Evolutionary conservation across 1,284 basidiomycete genomes (phyloP).

Genomic region (Austroboletus niveus): DNA sequence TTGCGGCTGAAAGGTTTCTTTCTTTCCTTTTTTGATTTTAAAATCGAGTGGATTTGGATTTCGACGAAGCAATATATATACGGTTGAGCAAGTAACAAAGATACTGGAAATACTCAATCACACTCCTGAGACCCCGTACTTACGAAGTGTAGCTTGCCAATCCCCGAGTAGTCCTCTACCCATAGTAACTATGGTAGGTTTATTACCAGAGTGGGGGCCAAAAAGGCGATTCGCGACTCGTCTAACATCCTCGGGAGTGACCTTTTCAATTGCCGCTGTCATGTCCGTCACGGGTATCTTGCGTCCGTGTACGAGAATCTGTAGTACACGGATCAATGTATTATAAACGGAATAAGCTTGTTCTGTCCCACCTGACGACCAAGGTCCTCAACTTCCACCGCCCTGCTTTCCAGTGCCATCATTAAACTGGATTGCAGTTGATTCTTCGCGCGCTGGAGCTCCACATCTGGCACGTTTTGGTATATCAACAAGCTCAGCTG

Average conservation of each 20-base stretch:
- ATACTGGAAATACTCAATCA: slow-evolving; percentile 14
- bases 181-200: slow-evolving; percentile 71
- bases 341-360: neutral
- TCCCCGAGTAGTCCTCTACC: slow-evolving; percentile 68
- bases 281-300: slow-evolving; percentile 90
- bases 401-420: slow-evolving; percentile 93
- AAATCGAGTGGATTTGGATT: too few relatives aligned
- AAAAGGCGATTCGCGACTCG: slow-evolving; percentile 77
- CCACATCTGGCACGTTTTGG: slow-evolving; percentile 60
- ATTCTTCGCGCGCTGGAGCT: slow-evolving; percentile 90
- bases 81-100: neutral
- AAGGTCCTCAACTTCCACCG: slow-evolving; percentile 89
- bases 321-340: slow-evolving; percentile 19
- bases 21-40: neutral
- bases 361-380: slow-evolving; percentile 65
- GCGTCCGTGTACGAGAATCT: slow-evolving; percentile 90
- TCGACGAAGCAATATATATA: neutral
- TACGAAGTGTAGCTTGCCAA: slow-evolving; percentile 57
- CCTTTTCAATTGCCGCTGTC: slow-evolving; percentile 85
- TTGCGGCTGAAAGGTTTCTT: slow-evolving; percentile 38
- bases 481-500: slow-evolving; percentile 78
- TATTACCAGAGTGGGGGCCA: slow-evolving; percentile 56
- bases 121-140: slow-evolving; percentile 59
- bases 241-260: slow-evolving; percentile 70
- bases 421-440: slow-evolving; percentile 93